Evolutionary conservation across 108 stramenopile species (phyloP).

Genomic region (Cyclotella distinguenda): DNA sequence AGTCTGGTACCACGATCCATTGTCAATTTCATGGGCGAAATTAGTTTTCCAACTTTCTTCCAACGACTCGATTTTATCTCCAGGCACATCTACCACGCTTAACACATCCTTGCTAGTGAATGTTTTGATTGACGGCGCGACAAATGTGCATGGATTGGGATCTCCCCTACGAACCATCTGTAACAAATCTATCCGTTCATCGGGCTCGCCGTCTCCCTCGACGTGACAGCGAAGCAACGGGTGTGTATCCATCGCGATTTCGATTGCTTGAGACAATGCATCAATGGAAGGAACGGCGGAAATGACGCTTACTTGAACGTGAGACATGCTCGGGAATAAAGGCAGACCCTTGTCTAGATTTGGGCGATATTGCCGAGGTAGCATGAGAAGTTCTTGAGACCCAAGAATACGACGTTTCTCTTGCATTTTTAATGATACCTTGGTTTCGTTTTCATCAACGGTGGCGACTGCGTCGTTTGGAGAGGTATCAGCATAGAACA

Average conservation of each 20-base stretch:
- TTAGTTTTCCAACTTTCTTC: constrained; percentile 62
- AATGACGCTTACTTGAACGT: constrained; percentile 54
- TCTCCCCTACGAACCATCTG: constrained; percentile 88
- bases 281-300: constrained; percentile 60
- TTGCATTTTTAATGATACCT: background rate
- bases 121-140: constrained; percentile 23
- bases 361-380: constrained; percentile 77
- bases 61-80: constrained; percentile 32
- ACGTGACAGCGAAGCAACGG: constrained; percentile 62
- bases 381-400: constrained; percentile 88
- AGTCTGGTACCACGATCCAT: constrained; percentile 65
- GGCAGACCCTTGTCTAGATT: constrained; percentile 34
- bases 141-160: constrained; percentile 77
- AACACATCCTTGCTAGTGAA: constrained; percentile 57
- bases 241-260: constrained; percentile 71
- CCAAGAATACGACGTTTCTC: constrained; percentile 58
- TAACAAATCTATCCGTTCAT: constrained; percentile 75
- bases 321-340: constrained; percentile 76
- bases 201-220: constrained; percentile 78
- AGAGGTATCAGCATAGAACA: constrained; percentile 14
- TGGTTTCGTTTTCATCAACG: background rate
- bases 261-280: constrained; percentile 59
- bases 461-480: background rate
- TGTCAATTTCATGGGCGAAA: constrained; percentile 69
- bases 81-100: constrained; percentile 51